Conservation (phyloP, 768 basidiomycete genomes). For the Galerina sulciceps region DNA sequence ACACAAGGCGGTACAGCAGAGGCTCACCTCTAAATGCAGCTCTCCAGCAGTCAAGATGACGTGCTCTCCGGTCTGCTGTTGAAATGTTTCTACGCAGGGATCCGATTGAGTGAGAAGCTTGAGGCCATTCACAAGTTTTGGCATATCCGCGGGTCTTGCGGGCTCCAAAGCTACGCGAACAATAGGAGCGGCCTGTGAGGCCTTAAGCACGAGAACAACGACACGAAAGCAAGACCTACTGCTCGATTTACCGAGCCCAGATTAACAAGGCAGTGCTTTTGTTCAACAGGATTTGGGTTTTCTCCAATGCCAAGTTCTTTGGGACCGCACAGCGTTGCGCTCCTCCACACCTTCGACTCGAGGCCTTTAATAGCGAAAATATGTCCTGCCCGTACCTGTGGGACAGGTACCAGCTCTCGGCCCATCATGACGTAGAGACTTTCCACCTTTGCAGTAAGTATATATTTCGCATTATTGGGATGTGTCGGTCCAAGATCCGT, state of each 20-base stretch:
- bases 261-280: conserved; percentile 71
- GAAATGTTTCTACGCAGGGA: conserved; percentile 96
- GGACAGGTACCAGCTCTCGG: conserved; percentile 83
- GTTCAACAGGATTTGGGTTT: conserved; percentile 31
- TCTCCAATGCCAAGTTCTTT: conserved; percentile 44
- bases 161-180: conserved; percentile 96
- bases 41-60: conserved; percentile 97
- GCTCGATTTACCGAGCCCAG: conserved; percentile 71
- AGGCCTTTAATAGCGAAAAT: conserved; percentile 92
- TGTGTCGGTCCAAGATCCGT: conserved; percentile 62
- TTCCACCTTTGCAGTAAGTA: conserved; percentile 65
- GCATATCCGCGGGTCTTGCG: conserved; percentile 80
- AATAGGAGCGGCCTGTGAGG: conserved; percentile 77
- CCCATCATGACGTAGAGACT: conserved; percentile 98
- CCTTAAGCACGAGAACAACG: not conserved
- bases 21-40: conserved; percentile 84
- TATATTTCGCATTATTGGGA: conserved; percentile 66
- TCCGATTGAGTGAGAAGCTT: conserved; percentile 92
- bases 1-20: not conserved
- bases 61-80: conserved; percentile 96
- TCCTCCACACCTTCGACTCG: conserved; percentile 88
- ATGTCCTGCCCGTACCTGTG: conserved; percentile 87
- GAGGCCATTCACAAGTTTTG: conserved; percentile 84
- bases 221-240: conserved; percentile 42
- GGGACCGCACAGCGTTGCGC: conserved; percentile 86